phyloP scores from a whole-genome alignment of 331 rosid genomes.

The Saraca asoca region DNA sequence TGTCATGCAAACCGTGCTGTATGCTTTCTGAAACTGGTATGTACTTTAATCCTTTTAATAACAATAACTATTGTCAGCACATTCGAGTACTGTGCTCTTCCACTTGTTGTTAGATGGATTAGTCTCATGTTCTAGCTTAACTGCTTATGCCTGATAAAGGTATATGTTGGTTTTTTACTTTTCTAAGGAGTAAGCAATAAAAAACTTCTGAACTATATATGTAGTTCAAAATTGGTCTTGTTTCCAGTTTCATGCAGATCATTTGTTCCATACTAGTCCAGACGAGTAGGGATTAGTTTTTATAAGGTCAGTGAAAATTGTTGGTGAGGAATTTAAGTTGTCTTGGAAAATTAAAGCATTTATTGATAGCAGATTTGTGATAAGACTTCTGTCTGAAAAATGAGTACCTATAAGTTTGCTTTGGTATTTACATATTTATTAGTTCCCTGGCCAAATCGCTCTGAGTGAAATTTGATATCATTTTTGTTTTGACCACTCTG shows the following conservation, averaged over 20 bases:
- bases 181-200: background rate
- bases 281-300: slow-evolving; percentile 1
- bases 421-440: background rate
- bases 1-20: slow-evolving; percentile 77
- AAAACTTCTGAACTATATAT: background rate
- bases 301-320: background rate
- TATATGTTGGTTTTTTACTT: background rate
- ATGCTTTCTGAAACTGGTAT: slow-evolving; percentile 79
- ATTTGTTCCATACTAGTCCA: background rate
- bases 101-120: background rate
- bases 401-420: background rate
- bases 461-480: background rate
- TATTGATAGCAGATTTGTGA: background rate
- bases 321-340: slow-evolving; percentile 12
- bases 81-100: slow-evolving; percentile 19
- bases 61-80: slow-evolving; percentile 3
- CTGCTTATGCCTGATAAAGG: slow-evolving; percentile 5
- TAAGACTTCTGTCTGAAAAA: background rate
- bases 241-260: background rate
- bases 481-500: slow-evolving; percentile 7
- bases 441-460: background rate
- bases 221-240: background rate
- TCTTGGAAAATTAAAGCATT: slow-evolving; percentile 5
- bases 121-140: background rate
- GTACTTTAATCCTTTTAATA: slow-evolving; percentile 31